These are phyloP conservation scores for Xylaria sp. DNA, from an alignment of 2,329 filamentous ascomycete species.

Conservation along the genomic window DNA sequence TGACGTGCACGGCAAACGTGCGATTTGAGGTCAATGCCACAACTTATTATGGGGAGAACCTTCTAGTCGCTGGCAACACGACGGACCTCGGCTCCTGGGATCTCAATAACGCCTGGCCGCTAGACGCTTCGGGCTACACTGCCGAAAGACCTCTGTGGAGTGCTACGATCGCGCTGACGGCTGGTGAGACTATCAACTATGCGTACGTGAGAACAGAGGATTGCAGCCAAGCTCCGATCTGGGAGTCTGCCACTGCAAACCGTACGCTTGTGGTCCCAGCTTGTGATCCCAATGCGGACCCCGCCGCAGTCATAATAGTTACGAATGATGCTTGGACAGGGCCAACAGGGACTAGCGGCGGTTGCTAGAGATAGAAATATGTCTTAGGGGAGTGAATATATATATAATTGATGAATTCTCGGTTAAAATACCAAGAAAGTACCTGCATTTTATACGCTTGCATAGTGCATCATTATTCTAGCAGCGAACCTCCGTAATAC, in stretches of 20 bases:
- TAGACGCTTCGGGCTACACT: constrained; percentile 58
- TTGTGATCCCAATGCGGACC: constrained; percentile 47
- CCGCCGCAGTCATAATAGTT: constrained; percentile 43
- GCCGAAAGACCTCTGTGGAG: constrained; percentile 58
- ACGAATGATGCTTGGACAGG: constrained; percentile 56
- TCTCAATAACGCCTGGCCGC: constrained; percentile 52
- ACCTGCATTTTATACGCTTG: neutral
- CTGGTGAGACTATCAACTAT: constrained; percentile 57
- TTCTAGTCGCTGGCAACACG: constrained; percentile 58
- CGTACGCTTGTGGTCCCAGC: constrained; percentile 55
- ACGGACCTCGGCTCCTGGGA: constrained; percentile 58
- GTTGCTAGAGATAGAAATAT: constrained; percentile 31
- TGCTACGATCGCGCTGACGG: constrained; percentile 54
- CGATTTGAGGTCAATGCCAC: constrained; percentile 59
- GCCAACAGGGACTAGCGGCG: constrained; percentile 45
- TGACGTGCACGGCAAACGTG: constrained; percentile 52
- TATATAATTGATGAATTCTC: constrained; percentile 1
- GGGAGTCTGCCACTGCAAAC: constrained; percentile 55
- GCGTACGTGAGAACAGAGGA: constrained; percentile 59
- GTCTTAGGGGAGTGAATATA: neutral
- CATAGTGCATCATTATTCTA: no score
- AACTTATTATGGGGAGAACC: constrained; percentile 60
- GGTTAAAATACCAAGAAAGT: neutral
- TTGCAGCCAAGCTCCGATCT: constrained; percentile 56
- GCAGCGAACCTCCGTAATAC: no score